Conservation (phyloP, 2,329 filamentous ascomycete species). For the Sporothrix globosa region DNA sequence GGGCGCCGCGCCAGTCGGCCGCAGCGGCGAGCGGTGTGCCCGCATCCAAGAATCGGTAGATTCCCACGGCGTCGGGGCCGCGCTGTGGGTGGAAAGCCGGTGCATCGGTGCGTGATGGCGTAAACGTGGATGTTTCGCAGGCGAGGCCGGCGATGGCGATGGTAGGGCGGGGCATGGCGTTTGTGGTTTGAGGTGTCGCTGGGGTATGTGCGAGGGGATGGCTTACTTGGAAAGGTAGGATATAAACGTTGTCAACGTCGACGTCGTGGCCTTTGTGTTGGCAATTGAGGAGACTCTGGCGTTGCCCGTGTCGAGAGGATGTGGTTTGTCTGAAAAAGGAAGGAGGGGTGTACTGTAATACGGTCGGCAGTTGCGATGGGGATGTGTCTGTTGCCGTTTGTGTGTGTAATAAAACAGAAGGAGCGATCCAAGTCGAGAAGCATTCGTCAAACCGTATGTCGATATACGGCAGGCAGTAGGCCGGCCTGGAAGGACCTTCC, state of each 20-base stretch:
- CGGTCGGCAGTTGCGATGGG: conserved; percentile 9
- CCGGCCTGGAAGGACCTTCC: not conserved
- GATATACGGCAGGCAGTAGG: not conserved
- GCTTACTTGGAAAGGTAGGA: not conserved
- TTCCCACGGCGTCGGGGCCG: conserved; percentile 48
- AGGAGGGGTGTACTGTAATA: conserved; percentile 19
- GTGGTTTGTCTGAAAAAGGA: conserved; percentile 2
- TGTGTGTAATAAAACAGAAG: not conserved
- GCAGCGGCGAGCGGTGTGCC: conserved; percentile 48
- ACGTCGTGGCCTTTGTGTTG: not conserved
- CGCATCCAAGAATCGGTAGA: conserved; percentile 52
- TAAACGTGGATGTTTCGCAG: conserved; percentile 59
- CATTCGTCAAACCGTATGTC: not conserved
- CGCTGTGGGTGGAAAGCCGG: conserved; percentile 55
- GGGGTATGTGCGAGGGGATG: not conserved
- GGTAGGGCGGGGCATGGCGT: conserved; percentile 41
- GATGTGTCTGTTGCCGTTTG: not conserved
- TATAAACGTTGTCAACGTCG: not conserved
- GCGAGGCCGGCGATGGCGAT: conserved; percentile 58
- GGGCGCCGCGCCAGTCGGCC: conserved; percentile 54
- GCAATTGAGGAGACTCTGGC: not conserved
- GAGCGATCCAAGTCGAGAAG: not conserved
- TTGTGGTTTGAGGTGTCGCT: not conserved
- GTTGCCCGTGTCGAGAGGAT: not conserved
- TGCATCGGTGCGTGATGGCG: conserved; percentile 53